These are phyloP conservation scores for Fusarium mexicanum DNA, from an alignment of 2,329 filamentous ascomycete species.

Conservation along the genomic window DNA sequence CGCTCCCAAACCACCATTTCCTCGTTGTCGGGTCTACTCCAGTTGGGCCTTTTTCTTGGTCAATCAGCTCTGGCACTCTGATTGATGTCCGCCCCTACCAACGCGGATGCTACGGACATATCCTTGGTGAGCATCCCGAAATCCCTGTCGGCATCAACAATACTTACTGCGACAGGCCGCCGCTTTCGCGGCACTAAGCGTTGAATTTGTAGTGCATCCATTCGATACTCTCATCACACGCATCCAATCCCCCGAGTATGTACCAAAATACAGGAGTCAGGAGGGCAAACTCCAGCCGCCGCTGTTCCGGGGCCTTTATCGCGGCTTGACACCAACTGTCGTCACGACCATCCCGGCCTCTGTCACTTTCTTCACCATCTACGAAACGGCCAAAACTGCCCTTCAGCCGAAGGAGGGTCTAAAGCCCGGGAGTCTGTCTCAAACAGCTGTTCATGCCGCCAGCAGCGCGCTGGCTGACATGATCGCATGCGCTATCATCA, in stretches of 20 bases:
- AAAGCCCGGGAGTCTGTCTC: background rate
- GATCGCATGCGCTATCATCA: constrained; percentile 26
- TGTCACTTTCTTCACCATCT: constrained; percentile 24
- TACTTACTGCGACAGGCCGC: background rate
- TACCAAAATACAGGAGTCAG: constrained; percentile 3
- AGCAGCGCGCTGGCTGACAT: constrained; percentile 28
- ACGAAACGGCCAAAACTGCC: constrained; percentile 10
- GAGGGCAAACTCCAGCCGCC: constrained; percentile 7
- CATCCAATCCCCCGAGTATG: constrained; percentile 20
- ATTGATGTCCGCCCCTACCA: constrained; percentile 12
- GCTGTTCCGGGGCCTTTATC: constrained; percentile 17
- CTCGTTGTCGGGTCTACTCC: accelerated
- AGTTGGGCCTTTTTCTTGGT: accelerated
- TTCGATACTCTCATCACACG: constrained; percentile 30
- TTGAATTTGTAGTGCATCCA: constrained; percentile 27
- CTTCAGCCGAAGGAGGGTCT: constrained; percentile 1
- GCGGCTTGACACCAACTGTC: constrained; percentile 14
- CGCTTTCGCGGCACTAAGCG: constrained; percentile 14
- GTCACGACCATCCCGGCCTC: constrained; percentile 26
- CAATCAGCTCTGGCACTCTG: background rate
- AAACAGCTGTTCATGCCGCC: constrained; percentile 8
- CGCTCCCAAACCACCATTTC: accelerated
- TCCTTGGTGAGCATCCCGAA: background rate
- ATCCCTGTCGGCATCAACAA: accelerated
- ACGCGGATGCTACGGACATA: constrained; percentile 19